phyloP scores from a whole-genome alignment of 257 asterid genomes.

The Nicotiana otophora region DNA sequence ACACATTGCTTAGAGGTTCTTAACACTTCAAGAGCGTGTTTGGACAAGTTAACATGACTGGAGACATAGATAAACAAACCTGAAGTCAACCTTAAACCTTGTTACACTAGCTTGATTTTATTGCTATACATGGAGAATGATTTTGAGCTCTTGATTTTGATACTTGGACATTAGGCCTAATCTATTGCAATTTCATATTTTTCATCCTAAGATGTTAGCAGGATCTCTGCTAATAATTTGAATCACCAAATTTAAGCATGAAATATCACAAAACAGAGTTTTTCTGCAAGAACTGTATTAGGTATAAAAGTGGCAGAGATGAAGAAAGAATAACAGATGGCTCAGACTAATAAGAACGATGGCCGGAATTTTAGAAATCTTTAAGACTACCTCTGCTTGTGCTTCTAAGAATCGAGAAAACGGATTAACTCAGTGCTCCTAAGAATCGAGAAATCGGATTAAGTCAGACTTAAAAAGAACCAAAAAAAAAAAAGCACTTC shows the following conservation, averaged over 20 bases:
- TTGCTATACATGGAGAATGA: background rate
- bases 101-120: background rate
- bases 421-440: background rate
- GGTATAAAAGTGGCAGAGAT: too few species aligned
- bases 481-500: background rate
- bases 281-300: background rate
- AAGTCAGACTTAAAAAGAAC: background rate
- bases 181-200: background rate
- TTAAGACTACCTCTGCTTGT: background rate
- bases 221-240: background rate
- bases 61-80: too few species aligned
- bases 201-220: background rate
- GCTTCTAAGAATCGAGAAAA: background rate
- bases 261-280: background rate
- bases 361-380: background rate
- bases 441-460: background rate
- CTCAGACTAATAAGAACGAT: background rate
- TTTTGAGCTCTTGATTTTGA: too few species aligned
- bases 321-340: background rate
- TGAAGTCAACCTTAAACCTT: background rate
- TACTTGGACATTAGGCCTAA: background rate
- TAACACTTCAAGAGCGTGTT: too few species aligned
- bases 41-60: too few species aligned
- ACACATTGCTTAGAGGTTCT: background rate
- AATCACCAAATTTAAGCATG: background rate